phyloP scores from a whole-genome alignment of 2,329 filamentous ascomycete genomes.

The Proliferodiscus dingleyae region DNA sequence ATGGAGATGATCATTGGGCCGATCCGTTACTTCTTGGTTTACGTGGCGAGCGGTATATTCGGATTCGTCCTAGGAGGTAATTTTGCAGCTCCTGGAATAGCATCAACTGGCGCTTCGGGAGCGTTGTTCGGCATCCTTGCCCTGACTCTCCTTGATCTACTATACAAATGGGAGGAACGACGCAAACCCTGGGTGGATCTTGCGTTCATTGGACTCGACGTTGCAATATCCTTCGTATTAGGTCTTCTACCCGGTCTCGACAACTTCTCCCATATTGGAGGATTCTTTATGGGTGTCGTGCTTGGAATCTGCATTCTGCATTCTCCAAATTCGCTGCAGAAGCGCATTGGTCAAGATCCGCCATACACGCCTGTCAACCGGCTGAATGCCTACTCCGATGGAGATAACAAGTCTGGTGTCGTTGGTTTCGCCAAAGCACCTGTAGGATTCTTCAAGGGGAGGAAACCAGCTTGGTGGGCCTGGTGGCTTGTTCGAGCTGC shows the following conservation, averaged over 20 bases:
- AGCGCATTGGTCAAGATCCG: slow-evolving; percentile 65
- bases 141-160: slow-evolving; percentile 77
- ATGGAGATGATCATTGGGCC: slow-evolving; percentile 90
- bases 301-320: slow-evolving; percentile 84
- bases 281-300: slow-evolving; percentile 86
- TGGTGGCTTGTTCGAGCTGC: slow-evolving; percentile 89
- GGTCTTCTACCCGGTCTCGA: slow-evolving; percentile 88
- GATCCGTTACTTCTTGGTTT: slow-evolving; percentile 83
- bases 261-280: slow-evolving; percentile 96
- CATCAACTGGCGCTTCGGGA: slow-evolving; percentile 86
- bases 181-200: slow-evolving; percentile 74
- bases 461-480: slow-evolving; percentile 92
- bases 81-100: slow-evolving; percentile 74
- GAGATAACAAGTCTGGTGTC: slow-evolving; percentile 22
- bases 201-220: slow-evolving; percentile 79
- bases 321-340: slow-evolving; percentile 75
- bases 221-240: slow-evolving; percentile 85
- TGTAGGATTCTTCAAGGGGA: slow-evolving; percentile 80
- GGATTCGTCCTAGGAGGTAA: slow-evolving; percentile 94
- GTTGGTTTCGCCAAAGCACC: slow-evolving; percentile 54
- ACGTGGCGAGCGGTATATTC: slow-evolving; percentile 88
- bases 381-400: slow-evolving; percentile 32
- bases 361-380: slow-evolving; percentile 66
- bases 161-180: slow-evolving; percentile 88
- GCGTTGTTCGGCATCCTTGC: slow-evolving; percentile 89